Percentiles rank a stretch among this genome's conserved stretches.
Evolutionary conservation across 2,329 filamentous ascomycete species (phyloP).

Genomic region (Aspergillus alliaceus): DNA sequence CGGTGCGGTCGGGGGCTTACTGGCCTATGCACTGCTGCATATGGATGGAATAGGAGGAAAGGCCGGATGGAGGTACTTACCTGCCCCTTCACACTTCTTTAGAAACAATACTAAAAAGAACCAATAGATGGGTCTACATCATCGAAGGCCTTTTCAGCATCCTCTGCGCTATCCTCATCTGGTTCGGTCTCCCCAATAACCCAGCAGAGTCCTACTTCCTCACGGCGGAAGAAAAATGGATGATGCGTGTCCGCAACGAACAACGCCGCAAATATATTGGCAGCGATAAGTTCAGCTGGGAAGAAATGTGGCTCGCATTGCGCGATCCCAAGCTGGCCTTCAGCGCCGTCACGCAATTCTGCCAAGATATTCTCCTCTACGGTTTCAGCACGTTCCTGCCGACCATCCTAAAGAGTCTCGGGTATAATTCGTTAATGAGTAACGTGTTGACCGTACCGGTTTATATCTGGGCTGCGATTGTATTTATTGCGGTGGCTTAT

Average conservation of each 20-base stretch:
- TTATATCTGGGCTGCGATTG: constrained; percentile 52
- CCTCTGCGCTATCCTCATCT: constrained; percentile 45
- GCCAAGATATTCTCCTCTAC: constrained; percentile 54
- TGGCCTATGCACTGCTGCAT: constrained; percentile 39
- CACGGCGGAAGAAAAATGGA: constrained; percentile 47
- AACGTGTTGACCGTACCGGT: constrained; percentile 59
- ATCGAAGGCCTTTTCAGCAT: constrained; percentile 52
- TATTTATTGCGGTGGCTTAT: constrained; percentile 48
- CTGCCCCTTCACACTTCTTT: not conserved
- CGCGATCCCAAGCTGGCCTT: constrained; percentile 55
- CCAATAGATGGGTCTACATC: constrained; percentile 47
- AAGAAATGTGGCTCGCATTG: constrained; percentile 50
- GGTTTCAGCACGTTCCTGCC: constrained; percentile 62
- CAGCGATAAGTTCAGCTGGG: constrained; percentile 51
- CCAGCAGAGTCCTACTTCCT: constrained; percentile 52
- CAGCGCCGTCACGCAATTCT: constrained; percentile 52
- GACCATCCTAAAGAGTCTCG: constrained; percentile 54
- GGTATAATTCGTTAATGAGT: constrained; percentile 52
- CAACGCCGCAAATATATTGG: constrained; percentile 52
- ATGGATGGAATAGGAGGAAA: constrained; percentile 50
- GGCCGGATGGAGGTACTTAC: constrained; percentile 48
- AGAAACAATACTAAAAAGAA: not conserved
- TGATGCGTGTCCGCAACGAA: constrained; percentile 52
- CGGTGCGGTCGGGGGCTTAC: constrained; percentile 41
- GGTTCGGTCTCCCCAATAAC: constrained; percentile 50